Evolutionary conservation across 805 yeast species (phyloP), one percentile per base, ranked within the genome.

Genomic region (Kockiozyma suomiensis): DNA sequence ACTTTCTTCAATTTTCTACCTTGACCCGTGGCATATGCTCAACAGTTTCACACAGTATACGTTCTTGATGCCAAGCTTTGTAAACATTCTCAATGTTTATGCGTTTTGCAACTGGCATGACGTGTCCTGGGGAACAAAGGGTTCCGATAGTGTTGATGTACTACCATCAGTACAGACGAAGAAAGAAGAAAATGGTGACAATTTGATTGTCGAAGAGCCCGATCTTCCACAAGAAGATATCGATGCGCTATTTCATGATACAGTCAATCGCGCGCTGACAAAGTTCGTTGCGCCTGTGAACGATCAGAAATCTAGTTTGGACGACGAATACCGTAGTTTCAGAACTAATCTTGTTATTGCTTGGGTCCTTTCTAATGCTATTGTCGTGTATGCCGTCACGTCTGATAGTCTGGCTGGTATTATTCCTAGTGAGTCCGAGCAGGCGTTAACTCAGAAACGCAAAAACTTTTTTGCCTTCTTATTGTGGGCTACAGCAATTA

Each of bases 81-180:
- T 80, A 62, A 81, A 81, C 64, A 82, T 85, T 41, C 74, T 85
- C 68, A 84, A 83, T 69, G 85, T 85, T 50, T 85, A 83, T 71
- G 87, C 88, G 0, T 85, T 85, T 70, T 85, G 87, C 75, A 85
- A 85, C 72, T 83, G 85, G 75, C 88, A 85, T 70, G 88, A 85
- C 73, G 82, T 85, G 50, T 85, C 88, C 1, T 85, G 88, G 88
- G 88, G 88, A 59, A 85, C 88, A n/a, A 85, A 85, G 71, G 88
- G 88, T 42, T 82, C 84, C 45, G 87, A 72, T 54, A 71, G 69
- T 2, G 83, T 84, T 4, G 78, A 74, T 37, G 82, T 81, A 41
- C 77, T 84, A 70, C 87, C 87, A 53, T 79, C 74, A 1, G 84
- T 82, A 12, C 72, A 72, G 45, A 66, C 71, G 19, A 81, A 79